These are phyloP conservation scores for Pseudocercospora fijiensis DNA, from an alignment of 2,329 filamentous ascomycete species.

Conservation along the genomic window DNA sequence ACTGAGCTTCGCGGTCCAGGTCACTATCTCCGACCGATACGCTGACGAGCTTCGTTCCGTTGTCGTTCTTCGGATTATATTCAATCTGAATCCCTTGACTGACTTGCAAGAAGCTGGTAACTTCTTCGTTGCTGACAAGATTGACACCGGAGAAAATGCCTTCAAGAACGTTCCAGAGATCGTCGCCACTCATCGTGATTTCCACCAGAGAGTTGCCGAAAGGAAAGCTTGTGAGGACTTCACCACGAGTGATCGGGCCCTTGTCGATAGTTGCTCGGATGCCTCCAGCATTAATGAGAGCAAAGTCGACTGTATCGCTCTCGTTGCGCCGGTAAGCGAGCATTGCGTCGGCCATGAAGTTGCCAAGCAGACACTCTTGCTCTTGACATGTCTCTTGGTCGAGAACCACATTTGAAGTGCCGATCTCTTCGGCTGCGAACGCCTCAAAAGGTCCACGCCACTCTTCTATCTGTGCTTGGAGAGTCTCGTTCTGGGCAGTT, in stretches of 20 bases:
- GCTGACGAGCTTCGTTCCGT: conserved; percentile 54
- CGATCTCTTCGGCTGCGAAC: conserved; percentile 59
- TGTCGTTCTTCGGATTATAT: conserved; percentile 55
- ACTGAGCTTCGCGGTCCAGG: conserved; percentile 51
- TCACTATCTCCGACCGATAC: conserved; percentile 53
- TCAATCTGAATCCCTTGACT: conserved; percentile 57
- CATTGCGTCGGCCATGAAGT: conserved; percentile 56
- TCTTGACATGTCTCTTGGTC: conserved; percentile 60
- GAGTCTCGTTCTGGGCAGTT: conserved; percentile 56
- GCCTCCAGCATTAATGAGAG: conserved; percentile 63
- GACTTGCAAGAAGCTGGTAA: conserved; percentile 63
- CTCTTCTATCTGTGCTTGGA: conserved; percentile 58
- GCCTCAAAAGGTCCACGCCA: conserved; percentile 63
- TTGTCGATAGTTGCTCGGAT: conserved; percentile 63
- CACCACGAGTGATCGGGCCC: conserved; percentile 62
- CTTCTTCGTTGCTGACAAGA: conserved; percentile 53
- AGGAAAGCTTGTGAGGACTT: conserved; percentile 64
- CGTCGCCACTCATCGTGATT: conserved; percentile 53
- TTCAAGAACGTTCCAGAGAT: conserved; percentile 59
- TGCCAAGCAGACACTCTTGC: conserved; percentile 54
- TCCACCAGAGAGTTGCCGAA: conserved; percentile 66
- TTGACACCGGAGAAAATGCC: conserved; percentile 58
- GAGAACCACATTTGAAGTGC: conserved; percentile 55
- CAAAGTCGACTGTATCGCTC: conserved; percentile 53
- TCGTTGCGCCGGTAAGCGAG: conserved; percentile 58